Evolutionary conservation across 2,329 filamentous ascomycete genomes (phyloP).

Genomic region (Aspergillus ochraceus): DNA sequence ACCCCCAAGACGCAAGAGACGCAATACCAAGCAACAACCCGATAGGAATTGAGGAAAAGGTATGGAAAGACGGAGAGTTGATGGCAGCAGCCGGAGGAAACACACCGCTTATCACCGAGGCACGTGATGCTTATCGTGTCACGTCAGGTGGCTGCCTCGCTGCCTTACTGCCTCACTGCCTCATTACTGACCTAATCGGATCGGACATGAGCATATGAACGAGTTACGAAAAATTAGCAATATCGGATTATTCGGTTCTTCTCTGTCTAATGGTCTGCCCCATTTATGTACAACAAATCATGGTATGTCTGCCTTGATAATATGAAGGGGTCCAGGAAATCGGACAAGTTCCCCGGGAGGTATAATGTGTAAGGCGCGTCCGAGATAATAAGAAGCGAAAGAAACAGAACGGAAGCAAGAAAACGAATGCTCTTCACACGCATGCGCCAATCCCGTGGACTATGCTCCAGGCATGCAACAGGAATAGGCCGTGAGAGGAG

Average conservation of each 20-base stretch:
- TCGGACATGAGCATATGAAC: background rate
- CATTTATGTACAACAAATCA: conserved; percentile 22
- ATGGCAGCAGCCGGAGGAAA: conserved; percentile 2
- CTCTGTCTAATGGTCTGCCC: conserved; percentile 13
- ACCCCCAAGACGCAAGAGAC: background rate
- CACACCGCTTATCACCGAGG: conserved; percentile 16
- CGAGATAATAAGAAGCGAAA: conserved; percentile 26
- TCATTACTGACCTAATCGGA: background rate
- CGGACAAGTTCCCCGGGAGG: conserved; percentile 26
- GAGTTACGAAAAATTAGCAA: background rate
- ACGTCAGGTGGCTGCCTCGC: background rate
- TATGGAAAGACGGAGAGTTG: background rate
- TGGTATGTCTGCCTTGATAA: conserved; percentile 9
- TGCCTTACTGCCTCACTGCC: background rate
- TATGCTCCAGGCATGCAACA: conserved; percentile 24
- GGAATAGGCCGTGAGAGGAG: conserved; percentile 5
- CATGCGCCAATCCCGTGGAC: conserved; percentile 5
- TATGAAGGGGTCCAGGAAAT: conserved; percentile 22
- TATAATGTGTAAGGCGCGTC: conserved; percentile 38
- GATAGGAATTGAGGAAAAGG: background rate
- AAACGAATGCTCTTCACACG: conserved; percentile 8
- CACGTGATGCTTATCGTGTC: conserved; percentile 13
- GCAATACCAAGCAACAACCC: background rate
- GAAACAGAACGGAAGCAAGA: conserved; percentile 16
- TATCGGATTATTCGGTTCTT: conserved; percentile 11